Conservation (phyloP, 768 basidiomycete genomes). For the Lentinula lateritia region DNA sequence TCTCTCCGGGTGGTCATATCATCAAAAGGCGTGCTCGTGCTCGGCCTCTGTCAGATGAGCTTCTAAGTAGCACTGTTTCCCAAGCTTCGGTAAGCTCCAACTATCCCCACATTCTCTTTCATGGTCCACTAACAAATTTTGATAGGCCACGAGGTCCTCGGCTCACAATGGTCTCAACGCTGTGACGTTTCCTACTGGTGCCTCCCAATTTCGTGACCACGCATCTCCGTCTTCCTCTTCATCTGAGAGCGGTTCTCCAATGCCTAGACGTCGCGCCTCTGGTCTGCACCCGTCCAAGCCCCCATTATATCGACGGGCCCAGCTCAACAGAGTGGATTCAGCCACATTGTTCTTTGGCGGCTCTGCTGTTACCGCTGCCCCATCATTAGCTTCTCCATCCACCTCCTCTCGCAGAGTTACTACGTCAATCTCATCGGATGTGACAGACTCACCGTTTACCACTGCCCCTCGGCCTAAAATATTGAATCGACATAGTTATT, state of each 20-base stretch:
- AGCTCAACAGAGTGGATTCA: constrained; percentile 48
- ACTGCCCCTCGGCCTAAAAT: constrained; percentile 23
- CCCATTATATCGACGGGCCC: constrained; percentile 20
- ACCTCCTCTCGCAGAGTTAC: constrained; percentile 24
- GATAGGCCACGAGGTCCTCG: background rate
- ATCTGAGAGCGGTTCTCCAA: constrained; percentile 47
- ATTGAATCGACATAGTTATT: constrained; percentile 61
- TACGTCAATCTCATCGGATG: constrained; percentile 18
- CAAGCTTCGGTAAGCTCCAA: constrained; percentile 36
- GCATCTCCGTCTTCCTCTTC: constrained; percentile 34
- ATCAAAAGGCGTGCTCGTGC: constrained; percentile 71
- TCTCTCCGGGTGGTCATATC: constrained; percentile 75
- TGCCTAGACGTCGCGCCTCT: constrained; percentile 47
- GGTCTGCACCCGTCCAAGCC: constrained; percentile 25
- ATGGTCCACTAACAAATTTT: background rate
- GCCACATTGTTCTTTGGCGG: constrained; percentile 65
- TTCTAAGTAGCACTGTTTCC: constrained; percentile 46
- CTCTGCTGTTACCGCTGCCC: constrained; percentile 33
- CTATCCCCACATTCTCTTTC: background rate
- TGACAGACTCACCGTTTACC: constrained; percentile 7
- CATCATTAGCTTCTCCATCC: constrained; percentile 9
- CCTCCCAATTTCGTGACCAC: constrained; percentile 32
- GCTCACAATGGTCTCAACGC: constrained; percentile 25
- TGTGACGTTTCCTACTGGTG: constrained; percentile 35
- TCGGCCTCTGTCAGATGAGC: constrained; percentile 63